A percentile compares a stretch with the other conserved stretches of the same genome.
phyloP scores from a whole-genome alignment of 768 basidiomycete species.

The Kwoniella europaea region DNA sequence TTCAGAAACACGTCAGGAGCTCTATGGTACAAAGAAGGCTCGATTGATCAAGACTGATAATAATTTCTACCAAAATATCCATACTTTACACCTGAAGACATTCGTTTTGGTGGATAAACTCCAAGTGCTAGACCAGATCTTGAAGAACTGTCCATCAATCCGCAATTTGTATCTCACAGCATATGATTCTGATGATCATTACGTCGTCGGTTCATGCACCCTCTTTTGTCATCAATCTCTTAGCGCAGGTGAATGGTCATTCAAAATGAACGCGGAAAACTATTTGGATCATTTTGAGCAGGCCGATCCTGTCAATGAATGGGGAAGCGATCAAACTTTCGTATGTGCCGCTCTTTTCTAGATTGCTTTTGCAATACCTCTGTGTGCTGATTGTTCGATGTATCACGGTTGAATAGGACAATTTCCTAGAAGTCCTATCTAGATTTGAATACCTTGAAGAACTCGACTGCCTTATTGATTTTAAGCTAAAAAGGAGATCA shows the following conservation, averaged over 20 bases:
- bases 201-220: not conserved
- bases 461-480: not conserved
- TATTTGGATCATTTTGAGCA: not conserved
- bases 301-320: not conserved
- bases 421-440: not conserved
- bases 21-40: not conserved
- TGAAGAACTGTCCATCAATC: not conserved
- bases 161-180: not conserved
- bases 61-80: not conserved
- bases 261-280: not conserved
- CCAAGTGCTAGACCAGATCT: not conserved
- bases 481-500: not conserved
- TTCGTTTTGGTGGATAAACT: not conserved
- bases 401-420: not conserved
- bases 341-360: not conserved
- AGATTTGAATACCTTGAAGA: not conserved
- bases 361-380: not conserved
- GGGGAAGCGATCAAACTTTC: not conserved
- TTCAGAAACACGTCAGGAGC: not conserved
- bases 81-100: not conserved
- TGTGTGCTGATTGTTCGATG: not conserved
- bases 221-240: not conserved
- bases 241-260: not conserved
- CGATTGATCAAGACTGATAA: not conserved
- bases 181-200: not conserved